Base-by-base conservation (phyloP, 2,329 filamentous ascomycete genomes). In the Aspergillus jensenii region DNA sequence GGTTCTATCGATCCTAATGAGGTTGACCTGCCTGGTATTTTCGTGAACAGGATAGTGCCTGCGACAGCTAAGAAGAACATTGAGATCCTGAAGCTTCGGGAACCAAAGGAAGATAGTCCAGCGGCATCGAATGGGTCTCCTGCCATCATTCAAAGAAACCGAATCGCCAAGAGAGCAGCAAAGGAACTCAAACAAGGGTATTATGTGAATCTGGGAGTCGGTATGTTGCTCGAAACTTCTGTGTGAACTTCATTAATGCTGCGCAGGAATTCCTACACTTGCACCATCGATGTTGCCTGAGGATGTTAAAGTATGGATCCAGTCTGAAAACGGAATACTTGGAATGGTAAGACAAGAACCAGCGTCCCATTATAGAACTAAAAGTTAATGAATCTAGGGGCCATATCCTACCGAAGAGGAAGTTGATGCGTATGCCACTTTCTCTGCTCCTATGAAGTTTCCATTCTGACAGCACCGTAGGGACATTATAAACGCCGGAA, bases 401-500 rank as follows among this genome's bases (percentile, higher is more conserved):
- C 84, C 89, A 1, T 93, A 95, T 73, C 90, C 91, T 0, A 86
- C 85, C 1, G 83, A 86, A 61, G 86, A 86, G 1, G 80, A 90
- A 61, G 84, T 91, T 49, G 91, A 95, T 70, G 78, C 89, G 66
- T 73, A 63, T 62, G 68, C 14, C 17, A 27, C 14, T 15, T 7
- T 6, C 27, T 14, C 9, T 15, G 31, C 5, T 7, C 27, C 11
- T 31, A 31, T 31, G 27, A 31, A 31, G 9, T n/a, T 14, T 6
- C 11, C 6, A 31, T 9, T 4, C 23, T 40, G 21, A 43, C 23
- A 19, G 27, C 19, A n/a, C 23, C 17, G 2, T 37, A 81, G 79
- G 11, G 90, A 93, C 66, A 85, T 93, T 62, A 88, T 95, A 77
- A 96, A 95, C 66, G 91, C 91, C 0, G 90, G 91, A 57, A 96